phyloP scores from a whole-genome alignment of 2,329 filamentous ascomycete genomes.

The Penicillium sp. region DNA sequence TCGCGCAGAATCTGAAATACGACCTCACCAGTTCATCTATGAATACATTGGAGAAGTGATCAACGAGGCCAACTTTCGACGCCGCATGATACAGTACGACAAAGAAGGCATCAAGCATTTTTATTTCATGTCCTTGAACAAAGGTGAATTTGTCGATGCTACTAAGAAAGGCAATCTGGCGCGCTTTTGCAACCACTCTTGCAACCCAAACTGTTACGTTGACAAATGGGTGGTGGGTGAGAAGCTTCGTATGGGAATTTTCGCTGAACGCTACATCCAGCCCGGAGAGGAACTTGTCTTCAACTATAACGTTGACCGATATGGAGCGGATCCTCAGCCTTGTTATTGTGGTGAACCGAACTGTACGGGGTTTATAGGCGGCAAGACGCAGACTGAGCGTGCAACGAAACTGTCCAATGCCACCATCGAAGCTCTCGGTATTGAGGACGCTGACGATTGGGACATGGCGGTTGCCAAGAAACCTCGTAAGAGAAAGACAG shows the following conservation, averaged over 20 bases:
- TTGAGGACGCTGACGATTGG: conserved; percentile 89
- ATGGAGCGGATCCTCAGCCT: conserved; percentile 91
- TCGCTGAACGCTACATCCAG: conserved; percentile 78
- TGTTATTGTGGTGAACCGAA: conserved; percentile 95
- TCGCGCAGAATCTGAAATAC: conserved; percentile 71
- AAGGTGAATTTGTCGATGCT: conserved; percentile 94
- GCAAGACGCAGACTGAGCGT: conserved; percentile 94
- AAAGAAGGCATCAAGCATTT: conserved; percentile 98
- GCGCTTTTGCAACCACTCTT: conserved; percentile 98
- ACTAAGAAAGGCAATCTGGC: conserved; percentile 95
- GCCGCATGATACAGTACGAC: conserved; percentile 89
- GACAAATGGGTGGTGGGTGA: conserved; percentile 99
- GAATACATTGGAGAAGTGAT: conserved; percentile 99
- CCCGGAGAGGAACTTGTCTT: conserved; percentile 94
- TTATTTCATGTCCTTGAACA: conserved; percentile 98
- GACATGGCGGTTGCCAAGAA: conserved; percentile 86
- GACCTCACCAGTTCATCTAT: conserved; percentile 86
- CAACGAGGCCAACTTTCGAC: conserved; percentile 82
- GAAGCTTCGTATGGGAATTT: conserved; percentile 98
- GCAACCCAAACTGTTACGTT: conserved; percentile 97
- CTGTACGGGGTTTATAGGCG: conserved; percentile 93
- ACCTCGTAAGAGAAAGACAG: conserved; percentile 84
- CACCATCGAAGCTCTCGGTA: conserved; percentile 91
- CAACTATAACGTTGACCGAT: conserved; percentile 99
- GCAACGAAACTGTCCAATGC: conserved; percentile 86